A percentile compares a stretch with the other conserved stretches of the same genome.
Conservation (phyloP, 2,329 filamentous ascomycete genomes). For the Penicillium paneum region DNA sequence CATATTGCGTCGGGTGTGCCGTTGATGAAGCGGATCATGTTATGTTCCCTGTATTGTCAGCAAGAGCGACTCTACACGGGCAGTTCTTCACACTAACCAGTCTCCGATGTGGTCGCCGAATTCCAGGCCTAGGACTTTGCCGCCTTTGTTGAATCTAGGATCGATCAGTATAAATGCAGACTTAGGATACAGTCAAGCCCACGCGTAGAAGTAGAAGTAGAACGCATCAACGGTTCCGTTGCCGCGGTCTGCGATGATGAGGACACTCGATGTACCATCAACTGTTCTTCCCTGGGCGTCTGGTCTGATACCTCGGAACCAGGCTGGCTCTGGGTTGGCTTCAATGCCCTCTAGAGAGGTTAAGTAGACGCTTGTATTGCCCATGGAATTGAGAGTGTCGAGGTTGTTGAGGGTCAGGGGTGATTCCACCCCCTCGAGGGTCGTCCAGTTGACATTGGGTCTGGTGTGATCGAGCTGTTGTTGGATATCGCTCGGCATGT, state of each 20-base stretch:
- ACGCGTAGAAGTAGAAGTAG: constrained; percentile 62
- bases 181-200: constrained; percentile 1
- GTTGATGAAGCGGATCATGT: constrained; percentile 62
- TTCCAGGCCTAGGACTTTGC: constrained; percentile 49
- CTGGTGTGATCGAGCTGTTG: constrained; percentile 48
- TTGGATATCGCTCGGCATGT: constrained; percentile 50
- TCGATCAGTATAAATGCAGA: background rate
- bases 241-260: constrained; percentile 59
- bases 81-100: constrained; percentile 43
- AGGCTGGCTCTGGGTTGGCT: constrained; percentile 41
- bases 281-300: constrained; percentile 51
- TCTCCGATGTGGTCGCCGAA: constrained; percentile 63
- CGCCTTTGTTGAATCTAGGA: constrained; percentile 52
- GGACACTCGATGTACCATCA: constrained; percentile 49
- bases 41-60: constrained; percentile 54
- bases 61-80: background rate
- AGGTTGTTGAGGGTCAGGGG: constrained; percentile 50
- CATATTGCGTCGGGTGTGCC: constrained; percentile 56
- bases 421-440: constrained; percentile 36
- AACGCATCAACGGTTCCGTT: constrained; percentile 56
- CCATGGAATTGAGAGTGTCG: constrained; percentile 46
- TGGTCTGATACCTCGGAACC: constrained; percentile 55
- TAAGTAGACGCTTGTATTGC: constrained; percentile 48
- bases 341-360: constrained; percentile 50
- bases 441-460: constrained; percentile 45